These are phyloP conservation scores for Coleophoma crateriformis DNA, from an alignment of 2,329 filamentous ascomycete species.

Conservation along the genomic window DNA sequence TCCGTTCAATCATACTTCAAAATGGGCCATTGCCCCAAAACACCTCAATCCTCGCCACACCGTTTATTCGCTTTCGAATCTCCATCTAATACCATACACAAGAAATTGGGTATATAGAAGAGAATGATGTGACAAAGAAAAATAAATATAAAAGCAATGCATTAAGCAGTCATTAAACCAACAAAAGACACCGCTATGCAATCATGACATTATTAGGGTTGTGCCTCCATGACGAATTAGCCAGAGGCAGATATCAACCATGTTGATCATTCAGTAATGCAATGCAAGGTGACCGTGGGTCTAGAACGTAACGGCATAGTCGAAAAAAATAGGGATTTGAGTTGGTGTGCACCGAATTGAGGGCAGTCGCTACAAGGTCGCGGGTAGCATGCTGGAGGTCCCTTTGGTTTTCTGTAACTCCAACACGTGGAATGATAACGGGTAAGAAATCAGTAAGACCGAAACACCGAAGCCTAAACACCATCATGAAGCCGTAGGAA, in stretches of 20 bases:
- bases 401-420: no score
- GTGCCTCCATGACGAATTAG: slow-evolving; percentile 15
- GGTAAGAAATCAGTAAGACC: slow-evolving; percentile 11
- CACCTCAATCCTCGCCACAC: no score
- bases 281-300: slow-evolving; percentile 18
- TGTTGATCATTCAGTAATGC: slow-evolving; percentile 6
- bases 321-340: slow-evolving; percentile 1
- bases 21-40: no score
- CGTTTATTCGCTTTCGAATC: not conserved
- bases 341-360: not conserved
- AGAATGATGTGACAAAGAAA: not conserved
- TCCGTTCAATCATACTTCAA: no score
- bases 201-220: slow-evolving; percentile 14
- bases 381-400: not conserved
- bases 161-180: slow-evolving; percentile 3
- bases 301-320: slow-evolving; percentile 23
- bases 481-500: slow-evolving; percentile 24
- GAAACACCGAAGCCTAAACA: slow-evolving; percentile 21
- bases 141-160: slow-evolving; percentile 5
- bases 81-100: slow-evolving; percentile 3
- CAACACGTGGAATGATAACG: not conserved
- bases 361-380: not conserved
- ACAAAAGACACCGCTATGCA: slow-evolving; percentile 3
- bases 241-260: slow-evolving; percentile 8
- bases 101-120: slow-evolving; percentile 27